These are phyloP conservation scores for Neurospora sp. DNA, from an alignment of 495 filamentous ascomycete species.

Conservation along the genomic window DNA sequence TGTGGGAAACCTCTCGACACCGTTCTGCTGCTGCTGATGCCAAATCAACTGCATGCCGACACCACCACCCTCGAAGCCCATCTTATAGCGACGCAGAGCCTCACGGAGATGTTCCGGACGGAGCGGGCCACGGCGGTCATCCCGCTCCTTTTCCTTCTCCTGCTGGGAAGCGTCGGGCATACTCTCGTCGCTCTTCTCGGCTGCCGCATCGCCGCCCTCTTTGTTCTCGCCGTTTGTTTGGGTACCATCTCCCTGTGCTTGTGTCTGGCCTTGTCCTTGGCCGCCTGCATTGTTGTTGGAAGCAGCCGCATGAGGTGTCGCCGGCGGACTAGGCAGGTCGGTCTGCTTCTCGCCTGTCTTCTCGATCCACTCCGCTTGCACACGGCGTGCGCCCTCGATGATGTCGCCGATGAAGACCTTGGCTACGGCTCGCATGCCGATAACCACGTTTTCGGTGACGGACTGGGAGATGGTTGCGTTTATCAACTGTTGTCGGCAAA, in stretches of 20 bases:
- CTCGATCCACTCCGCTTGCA: slow-evolving; percentile 69
- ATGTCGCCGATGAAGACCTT: slow-evolving; percentile 81
- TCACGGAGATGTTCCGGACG: slow-evolving; percentile 77
- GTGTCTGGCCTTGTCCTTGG: neutral
- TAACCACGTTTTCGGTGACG: slow-evolving; percentile 66
- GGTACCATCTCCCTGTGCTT: neutral
- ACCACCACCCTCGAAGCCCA: slow-evolving; percentile 58
- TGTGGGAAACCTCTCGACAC: slow-evolving; percentile 50
- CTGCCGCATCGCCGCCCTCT: neutral
- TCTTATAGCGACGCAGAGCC: slow-evolving; percentile 63
- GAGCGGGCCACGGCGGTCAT: slow-evolving; percentile 50
- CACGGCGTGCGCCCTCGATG: slow-evolving; percentile 66
- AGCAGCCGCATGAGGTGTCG: slow-evolving; percentile 2
- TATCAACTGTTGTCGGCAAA: slow-evolving; percentile 43
- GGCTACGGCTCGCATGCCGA: slow-evolving; percentile 67
- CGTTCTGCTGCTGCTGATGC: slow-evolving; percentile 48
- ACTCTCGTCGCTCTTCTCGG: neutral
- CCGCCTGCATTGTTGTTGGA: slow-evolving; percentile 3
- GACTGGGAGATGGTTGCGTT: slow-evolving; percentile 87
- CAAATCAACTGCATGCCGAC: slow-evolving; percentile 64
- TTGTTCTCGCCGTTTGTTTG: neutral
- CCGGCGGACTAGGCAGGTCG: slow-evolving; percentile 26
- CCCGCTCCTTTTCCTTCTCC: slow-evolving; percentile 24
- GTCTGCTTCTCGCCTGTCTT: slow-evolving; percentile 41
- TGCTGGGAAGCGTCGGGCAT: slow-evolving; percentile 1